Conservation (phyloP, 768 basidiomycete species). For the Gloeopeniophorella convolvens region DNA sequence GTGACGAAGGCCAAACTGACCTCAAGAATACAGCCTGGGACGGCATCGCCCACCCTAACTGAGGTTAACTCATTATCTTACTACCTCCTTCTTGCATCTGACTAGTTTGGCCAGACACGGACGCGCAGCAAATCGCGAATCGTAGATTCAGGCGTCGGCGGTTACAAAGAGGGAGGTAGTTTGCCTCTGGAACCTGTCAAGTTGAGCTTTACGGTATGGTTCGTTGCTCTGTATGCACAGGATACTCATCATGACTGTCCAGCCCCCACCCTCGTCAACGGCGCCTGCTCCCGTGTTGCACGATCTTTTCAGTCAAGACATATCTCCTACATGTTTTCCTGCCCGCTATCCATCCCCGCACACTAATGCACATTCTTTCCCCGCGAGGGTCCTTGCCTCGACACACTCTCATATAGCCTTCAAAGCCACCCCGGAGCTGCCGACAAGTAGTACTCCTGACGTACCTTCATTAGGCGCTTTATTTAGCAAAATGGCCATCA, state of each 20-base stretch:
- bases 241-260: not conserved
- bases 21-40: not conserved
- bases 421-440: no score
- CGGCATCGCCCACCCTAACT: no score
- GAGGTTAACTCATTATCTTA: not conserved
- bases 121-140: no score
- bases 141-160: no score
- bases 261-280: no score
- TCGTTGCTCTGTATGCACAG: not conserved
- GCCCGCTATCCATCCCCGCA: not conserved
- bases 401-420: not conserved
- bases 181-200: no score
- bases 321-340: slow-evolving; percentile 3
- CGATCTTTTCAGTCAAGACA: not conserved
- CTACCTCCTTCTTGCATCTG: no score
- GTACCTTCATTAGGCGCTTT: not conserved
- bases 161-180: no score
- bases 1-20: not conserved
- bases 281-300: not conserved
- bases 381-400: not conserved
- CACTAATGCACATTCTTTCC: not conserved
- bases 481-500: not conserved
- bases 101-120: no score
- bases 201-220: not conserved
- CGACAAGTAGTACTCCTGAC: not conserved